Evolutionary conservation across 192 early-diverging fungal genomes (phyloP).

Genomic region (Backusella sp.): DNA sequence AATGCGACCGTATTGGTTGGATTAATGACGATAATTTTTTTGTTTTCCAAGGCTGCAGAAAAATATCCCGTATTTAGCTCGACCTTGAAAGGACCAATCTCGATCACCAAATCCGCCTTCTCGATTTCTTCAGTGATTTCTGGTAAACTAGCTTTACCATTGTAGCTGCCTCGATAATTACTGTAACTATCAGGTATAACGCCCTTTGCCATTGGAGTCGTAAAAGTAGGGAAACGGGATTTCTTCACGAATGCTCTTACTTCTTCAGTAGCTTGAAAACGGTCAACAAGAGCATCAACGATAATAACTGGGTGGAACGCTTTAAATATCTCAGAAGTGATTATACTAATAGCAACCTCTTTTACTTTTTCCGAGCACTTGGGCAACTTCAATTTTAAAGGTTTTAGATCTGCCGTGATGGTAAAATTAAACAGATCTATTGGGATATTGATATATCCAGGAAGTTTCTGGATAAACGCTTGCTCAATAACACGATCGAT

Average conservation of each 20-base stretch:
- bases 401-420: slow-evolving; percentile 10
- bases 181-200: slow-evolving; percentile 27
- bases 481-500: slow-evolving; percentile 40
- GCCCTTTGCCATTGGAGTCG: slow-evolving; percentile 47
- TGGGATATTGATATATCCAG: slow-evolving; percentile 42
- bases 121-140: slow-evolving; percentile 32
- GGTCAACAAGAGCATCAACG: slow-evolving; percentile 38
- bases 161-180: slow-evolving; percentile 28
- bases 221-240: slow-evolving; percentile 37
- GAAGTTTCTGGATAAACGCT: neutral
- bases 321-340: slow-evolving; percentile 32
- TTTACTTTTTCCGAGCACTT: slow-evolving; percentile 29
- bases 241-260: slow-evolving; percentile 23
- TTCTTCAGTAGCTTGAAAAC: slow-evolving; percentile 26
- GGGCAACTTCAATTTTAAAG: slow-evolving; percentile 16
- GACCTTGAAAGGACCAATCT: slow-evolving; percentile 39
- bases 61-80: slow-evolving; percentile 50
- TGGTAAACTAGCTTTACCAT: slow-evolving; percentile 13
- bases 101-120: slow-evolving; percentile 37
- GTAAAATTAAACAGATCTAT: slow-evolving; percentile 36
- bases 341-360: slow-evolving; percentile 19
- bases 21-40: slow-evolving; percentile 36
- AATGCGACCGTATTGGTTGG: slow-evolving; percentile 27
- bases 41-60: slow-evolving; percentile 27
- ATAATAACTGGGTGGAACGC: slow-evolving; percentile 42